Evolutionary conservation across 768 basidiomycete species (phyloP), one percentile per base, ranked within the genome.

Genomic region (Thelephora ganbajun): DNA sequence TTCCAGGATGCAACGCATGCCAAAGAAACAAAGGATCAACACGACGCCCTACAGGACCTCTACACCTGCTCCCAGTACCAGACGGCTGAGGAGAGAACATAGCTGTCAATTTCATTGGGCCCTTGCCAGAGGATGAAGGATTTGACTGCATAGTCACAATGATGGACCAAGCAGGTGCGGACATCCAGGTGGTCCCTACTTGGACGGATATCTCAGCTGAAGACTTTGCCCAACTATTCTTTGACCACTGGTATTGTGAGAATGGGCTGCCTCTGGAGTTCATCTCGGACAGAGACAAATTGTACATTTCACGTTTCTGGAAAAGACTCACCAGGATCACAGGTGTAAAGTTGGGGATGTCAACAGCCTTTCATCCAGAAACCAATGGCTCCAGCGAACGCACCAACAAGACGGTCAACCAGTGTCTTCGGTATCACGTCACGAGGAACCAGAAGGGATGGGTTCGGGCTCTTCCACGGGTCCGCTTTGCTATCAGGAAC

Each of bases 271-370:
- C 60, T 0, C n/a, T 44, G 0, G 23, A 51, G 2, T 63, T 70
- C 26, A 54, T 70, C 13, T 58, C 54, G 9, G 62, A 67, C 46
- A 49, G 63, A 11, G 60, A 66, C 45, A 50, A 56, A 1, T 51
- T 61, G 5, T 69, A 68, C 51, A 58, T 63, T 0, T 59, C 57
- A 0, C 5, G 16, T 0, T 69, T 69, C 54, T 69, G 67, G 69
- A 44, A 39, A 7, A 53, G 52, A 0, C 49, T 68, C 3, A 47
- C 56, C 43, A 19, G 26, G 6, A 49, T 59, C 2, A 52, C 61
- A 1, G 62, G 63, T 5, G 55, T 58, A 13, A 55, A 63, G 18
- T 52, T 63, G 0, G 54, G 54, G 11, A 52, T 69, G 55, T 65
- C 63, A 53, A 33, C 66, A 0, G 45, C 63, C 2, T 68, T 54